Evolutionary conservation across 140 eudicot species (phyloP).

Genomic region (Anethum foeniculum): DNA sequence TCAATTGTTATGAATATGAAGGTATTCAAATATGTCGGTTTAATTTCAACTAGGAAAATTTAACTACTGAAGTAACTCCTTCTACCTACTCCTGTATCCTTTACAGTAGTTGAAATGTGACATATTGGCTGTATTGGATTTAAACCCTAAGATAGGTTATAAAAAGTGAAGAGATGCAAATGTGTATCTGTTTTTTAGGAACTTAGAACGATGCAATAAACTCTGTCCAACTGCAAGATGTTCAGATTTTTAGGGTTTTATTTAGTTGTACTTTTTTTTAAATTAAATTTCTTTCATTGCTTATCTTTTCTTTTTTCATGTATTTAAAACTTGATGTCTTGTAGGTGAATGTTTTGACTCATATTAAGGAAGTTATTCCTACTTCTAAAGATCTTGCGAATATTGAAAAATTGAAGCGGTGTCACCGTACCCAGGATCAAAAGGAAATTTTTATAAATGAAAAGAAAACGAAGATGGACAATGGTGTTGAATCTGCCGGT

Average conservation of each 20-base stretch:
- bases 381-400: background rate
- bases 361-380: slow-evolving; percentile 23
- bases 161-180: background rate
- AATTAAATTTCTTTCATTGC: background rate
- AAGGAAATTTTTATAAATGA: slow-evolving; percentile 20
- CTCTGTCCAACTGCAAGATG: background rate
- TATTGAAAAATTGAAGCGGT: slow-evolving; percentile 16
- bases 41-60: background rate
- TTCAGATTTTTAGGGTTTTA: background rate
- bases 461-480: background rate
- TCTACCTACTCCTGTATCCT: background rate
- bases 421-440: slow-evolving; percentile 30
- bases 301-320: background rate
- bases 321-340: background rate
- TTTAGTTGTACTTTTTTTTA: background rate
- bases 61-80: background rate
- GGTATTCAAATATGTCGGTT: background rate
- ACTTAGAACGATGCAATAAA: background rate
- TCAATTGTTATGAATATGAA: background rate
- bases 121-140: background rate
- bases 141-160: background rate
- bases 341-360: slow-evolving; percentile 47
- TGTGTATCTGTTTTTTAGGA: background rate
- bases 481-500: background rate
- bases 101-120: background rate